phyloP scores from a whole-genome alignment of 169 alveolate genomes.

The Cryptosporidium ryanae region DNA sequence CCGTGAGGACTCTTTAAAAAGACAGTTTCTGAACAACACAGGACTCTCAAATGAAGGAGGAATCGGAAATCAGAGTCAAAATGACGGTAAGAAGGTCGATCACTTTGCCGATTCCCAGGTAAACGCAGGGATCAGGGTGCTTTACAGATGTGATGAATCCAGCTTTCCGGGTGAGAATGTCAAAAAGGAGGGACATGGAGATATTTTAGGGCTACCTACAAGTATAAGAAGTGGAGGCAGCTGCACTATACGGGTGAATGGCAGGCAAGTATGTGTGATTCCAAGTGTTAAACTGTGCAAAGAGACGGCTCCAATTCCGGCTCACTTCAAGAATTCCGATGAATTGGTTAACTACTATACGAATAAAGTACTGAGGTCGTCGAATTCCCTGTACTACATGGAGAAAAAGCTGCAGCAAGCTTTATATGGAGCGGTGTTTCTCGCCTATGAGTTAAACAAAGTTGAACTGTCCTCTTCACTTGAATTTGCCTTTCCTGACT shows the following conservation, averaged over 20 bases:
- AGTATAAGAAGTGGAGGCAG: too few species aligned
- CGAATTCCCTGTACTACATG: slow-evolving; percentile 39
- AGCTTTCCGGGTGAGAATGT: too few species aligned
- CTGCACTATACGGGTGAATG: slow-evolving; percentile 9
- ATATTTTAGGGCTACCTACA: too few species aligned
- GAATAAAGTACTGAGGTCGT: slow-evolving; percentile 42
- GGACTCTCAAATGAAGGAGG: neutral
- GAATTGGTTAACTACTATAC: slow-evolving; percentile 37
- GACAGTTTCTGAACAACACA: neutral
- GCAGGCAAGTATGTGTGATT: slow-evolving; percentile 5
- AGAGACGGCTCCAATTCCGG: neutral
- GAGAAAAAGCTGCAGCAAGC: slow-evolving; percentile 70
- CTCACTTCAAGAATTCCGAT: slow-evolving; percentile 29
- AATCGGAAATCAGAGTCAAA: neutral
- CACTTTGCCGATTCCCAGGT: neutral
- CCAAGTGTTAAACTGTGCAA: slow-evolving; percentile 7
- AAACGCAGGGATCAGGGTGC: neutral
- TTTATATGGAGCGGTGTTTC: slow-evolving; percentile 60
- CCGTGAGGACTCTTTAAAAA: neutral
- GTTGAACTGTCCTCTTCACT: neutral
- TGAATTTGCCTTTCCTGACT: neutral
- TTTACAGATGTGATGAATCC: neutral
- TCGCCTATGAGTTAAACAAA: slow-evolving; percentile 47
- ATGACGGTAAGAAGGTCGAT: neutral
- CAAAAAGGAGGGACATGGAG: too few species aligned